Conservation (phyloP, 1,284 basidiomycete species). For the Pseudozyma tsukubaensis region DNA sequence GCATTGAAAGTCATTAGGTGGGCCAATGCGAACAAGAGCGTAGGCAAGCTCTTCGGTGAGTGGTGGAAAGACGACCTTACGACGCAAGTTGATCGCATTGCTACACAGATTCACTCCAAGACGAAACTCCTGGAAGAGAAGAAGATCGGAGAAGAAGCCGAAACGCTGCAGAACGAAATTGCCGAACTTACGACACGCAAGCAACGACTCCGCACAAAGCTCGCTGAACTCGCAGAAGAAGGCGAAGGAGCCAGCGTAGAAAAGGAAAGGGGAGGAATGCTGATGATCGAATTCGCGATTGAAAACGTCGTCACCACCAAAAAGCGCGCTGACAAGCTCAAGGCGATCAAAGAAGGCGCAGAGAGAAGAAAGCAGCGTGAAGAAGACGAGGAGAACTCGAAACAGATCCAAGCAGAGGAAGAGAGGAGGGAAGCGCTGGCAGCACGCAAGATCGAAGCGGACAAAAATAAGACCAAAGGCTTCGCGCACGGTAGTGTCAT, state of each 20-base stretch:
- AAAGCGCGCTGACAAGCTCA: slow-evolving; percentile 52
- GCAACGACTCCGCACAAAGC: slow-evolving; percentile 50
- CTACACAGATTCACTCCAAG: slow-evolving; percentile 47
- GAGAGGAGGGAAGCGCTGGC: slow-evolving; percentile 21
- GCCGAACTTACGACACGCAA: slow-evolving; percentile 48
- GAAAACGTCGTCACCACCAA: slow-evolving; percentile 66
- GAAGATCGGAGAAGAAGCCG: slow-evolving; percentile 25
- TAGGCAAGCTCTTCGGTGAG: slow-evolving; percentile 47
- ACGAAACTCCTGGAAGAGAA: slow-evolving; percentile 28
- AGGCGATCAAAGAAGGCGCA: slow-evolving; percentile 46
- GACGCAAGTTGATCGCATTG: slow-evolving; percentile 35
- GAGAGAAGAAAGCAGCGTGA: slow-evolving; percentile 33
- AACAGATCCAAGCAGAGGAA: slow-evolving; percentile 15
- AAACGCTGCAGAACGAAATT: slow-evolving; percentile 18
- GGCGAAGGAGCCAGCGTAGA: slow-evolving; percentile 11
- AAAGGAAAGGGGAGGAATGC: slow-evolving; percentile 62
- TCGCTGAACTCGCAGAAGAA: slow-evolving; percentile 49
- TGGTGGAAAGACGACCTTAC: slow-evolving; percentile 64
- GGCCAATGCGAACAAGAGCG: slow-evolving; percentile 83
- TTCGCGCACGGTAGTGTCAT: slow-evolving; percentile 58
- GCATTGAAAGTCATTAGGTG: slow-evolving; percentile 90
- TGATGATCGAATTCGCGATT: slow-evolving; percentile 66
- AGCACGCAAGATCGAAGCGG: slow-evolving; percentile 41
- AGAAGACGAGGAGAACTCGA: slow-evolving; percentile 14
- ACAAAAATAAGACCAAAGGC: slow-evolving; percentile 35